A percentile compares a stretch with the other conserved stretches of the same genome.
phyloP scores from a whole-genome alignment of 306 rosid species.

The Canavalia ensiformis region DNA sequence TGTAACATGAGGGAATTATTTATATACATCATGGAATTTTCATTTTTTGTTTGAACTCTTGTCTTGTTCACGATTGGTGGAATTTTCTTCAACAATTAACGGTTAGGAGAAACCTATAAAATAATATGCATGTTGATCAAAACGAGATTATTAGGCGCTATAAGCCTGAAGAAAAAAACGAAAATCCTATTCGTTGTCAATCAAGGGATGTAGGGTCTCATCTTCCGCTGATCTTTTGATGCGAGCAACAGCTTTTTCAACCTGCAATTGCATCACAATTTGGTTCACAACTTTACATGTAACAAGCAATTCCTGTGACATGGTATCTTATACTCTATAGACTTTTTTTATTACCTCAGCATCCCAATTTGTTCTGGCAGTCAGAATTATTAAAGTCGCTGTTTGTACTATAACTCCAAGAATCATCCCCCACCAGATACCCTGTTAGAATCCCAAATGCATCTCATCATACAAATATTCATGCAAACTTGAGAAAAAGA shows the following conservation, averaged over 20 bases:
- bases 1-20: not conserved
- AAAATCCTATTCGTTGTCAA: slow-evolving; percentile 35
- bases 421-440: slow-evolving; percentile 86
- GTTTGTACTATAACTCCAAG: slow-evolving; percentile 79
- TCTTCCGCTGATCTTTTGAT: slow-evolving; percentile 58
- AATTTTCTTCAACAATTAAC: no score
- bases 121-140: not conserved
- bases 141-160: not conserved
- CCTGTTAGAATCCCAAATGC: slow-evolving; percentile 50
- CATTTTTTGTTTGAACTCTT: not conserved
- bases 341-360: slow-evolving; percentile 57
- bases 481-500: not conserved
- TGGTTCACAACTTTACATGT: not conserved
- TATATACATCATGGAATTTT: not conserved
- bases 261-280: slow-evolving; percentile 53
- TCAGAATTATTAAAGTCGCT: slow-evolving; percentile 59
- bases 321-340: not conserved
- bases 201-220: slow-evolving; percentile 49
- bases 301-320: not conserved
- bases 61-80: not conserved
- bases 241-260: slow-evolving; percentile 61
- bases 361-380: slow-evolving; percentile 74
- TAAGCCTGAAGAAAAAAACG: not conserved
- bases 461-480: not conserved
- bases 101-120: not conserved